Conservation (phyloP, 495 filamentous ascomycete genomes). For the Penicillium waksmanii region DNA sequence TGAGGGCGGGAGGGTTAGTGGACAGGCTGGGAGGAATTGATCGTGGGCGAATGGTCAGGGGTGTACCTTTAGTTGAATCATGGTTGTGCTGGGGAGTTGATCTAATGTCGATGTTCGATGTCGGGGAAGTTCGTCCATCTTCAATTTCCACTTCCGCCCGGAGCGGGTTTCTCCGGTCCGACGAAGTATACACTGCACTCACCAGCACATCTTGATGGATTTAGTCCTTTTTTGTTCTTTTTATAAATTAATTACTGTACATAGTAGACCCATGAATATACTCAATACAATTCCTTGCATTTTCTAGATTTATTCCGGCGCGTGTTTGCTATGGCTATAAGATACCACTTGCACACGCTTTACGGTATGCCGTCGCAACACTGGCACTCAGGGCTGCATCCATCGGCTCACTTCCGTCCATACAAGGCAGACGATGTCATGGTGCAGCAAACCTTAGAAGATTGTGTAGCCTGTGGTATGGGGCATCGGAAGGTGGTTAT, state of each 20-base stretch:
- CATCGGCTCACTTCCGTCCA: not conserved
- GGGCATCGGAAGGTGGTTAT: not conserved
- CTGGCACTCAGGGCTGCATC: not conserved
- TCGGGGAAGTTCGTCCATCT: slow-evolving; percentile 16
- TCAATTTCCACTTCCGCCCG: slow-evolving; percentile 34
- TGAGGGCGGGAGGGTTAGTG: not conserved
- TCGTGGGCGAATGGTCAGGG: not conserved
- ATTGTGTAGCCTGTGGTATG: not conserved
- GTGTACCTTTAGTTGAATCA: slow-evolving; percentile 97
- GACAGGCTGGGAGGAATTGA: not conserved
- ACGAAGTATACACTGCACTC: not conserved
- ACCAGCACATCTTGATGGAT: no score
- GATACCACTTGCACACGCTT: no score
- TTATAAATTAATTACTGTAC: not conserved
- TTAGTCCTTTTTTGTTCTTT: no score
- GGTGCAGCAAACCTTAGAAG: not conserved
- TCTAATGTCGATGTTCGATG: not conserved
- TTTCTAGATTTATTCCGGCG: no score
- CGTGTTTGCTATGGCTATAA: no score
- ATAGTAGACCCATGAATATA: no score
- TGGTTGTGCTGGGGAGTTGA: slow-evolving; percentile 53
- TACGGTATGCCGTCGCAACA: slow-evolving; percentile 1
- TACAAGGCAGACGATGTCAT: not conserved
- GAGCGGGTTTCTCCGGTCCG: slow-evolving; percentile 31
- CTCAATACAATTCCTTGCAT: no score